Evolutionary conservation across 1,284 basidiomycete genomes (phyloP).

Genomic region (Pseudozyma sp.): DNA sequence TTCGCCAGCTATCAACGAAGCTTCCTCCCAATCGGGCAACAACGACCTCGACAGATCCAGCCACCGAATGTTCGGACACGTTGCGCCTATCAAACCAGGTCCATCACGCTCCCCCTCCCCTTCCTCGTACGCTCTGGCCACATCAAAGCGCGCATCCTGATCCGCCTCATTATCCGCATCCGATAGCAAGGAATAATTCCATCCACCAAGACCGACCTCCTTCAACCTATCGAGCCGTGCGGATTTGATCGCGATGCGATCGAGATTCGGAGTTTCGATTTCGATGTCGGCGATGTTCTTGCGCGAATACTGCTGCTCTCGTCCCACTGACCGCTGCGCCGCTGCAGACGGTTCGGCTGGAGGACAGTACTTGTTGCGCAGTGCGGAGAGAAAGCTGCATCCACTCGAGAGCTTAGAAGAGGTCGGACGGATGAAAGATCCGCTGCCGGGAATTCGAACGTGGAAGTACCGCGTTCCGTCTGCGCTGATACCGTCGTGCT

Average conservation of each 20-base stretch:
- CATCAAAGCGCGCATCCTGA: conserved; percentile 66
- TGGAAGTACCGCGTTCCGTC: conserved; percentile 82
- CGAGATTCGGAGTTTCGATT: conserved; percentile 85
- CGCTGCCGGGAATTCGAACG: conserved; percentile 46
- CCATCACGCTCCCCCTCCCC: conserved; percentile 71
- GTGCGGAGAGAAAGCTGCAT: conserved; percentile 79
- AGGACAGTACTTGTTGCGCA: conserved; percentile 70
- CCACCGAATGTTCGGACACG: conserved; percentile 79
- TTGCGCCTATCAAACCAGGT: conserved; percentile 73
- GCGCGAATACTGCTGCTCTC: conserved; percentile 71
- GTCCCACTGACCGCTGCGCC: not conserved
- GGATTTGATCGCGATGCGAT: conserved; percentile 80
- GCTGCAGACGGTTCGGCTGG: conserved; percentile 3
- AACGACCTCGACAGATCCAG: conserved; percentile 86
- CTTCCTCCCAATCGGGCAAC: conserved; percentile 78
- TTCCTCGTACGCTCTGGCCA: conserved; percentile 72
- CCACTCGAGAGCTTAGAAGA: conserved; percentile 47
- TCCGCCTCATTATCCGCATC: conserved; percentile 16
- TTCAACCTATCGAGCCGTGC: conserved; percentile 77
- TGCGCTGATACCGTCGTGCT: conserved; percentile 81
- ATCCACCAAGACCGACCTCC: conserved; percentile 80
- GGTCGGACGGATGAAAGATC: conserved; percentile 56
- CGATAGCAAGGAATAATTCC: conserved; percentile 15
- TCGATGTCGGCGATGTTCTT: conserved; percentile 73
- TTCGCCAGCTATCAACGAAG: conserved; percentile 77